Conservation (phyloP, 192 early-diverging fungal genomes). For the Coemansia sp. region DNA sequence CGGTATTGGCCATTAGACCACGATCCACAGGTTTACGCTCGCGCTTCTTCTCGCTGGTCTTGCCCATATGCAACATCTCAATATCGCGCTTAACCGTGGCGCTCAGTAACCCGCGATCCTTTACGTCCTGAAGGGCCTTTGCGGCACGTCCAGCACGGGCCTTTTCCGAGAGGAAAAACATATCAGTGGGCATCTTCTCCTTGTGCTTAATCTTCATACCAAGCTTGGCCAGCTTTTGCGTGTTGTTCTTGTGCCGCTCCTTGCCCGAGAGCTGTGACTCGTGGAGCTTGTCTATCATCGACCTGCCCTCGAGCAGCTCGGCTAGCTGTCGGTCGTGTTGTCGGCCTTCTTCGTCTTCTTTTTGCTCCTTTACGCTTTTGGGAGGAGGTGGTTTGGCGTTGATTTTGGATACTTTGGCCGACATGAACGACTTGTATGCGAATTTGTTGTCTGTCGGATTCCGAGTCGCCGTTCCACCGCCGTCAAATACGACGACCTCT, state of each 20-base stretch:
- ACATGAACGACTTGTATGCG: conserved; percentile 51
- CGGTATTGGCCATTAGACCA: conserved; percentile 29
- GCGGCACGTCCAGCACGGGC: conserved; percentile 19
- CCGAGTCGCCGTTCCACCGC: not conserved
- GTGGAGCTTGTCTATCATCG: conserved; percentile 50
- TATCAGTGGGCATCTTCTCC: conserved; percentile 38
- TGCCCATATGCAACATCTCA: conserved; percentile 35
- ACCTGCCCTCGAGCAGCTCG: conserved; percentile 31
- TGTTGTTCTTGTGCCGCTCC: conserved; percentile 48
- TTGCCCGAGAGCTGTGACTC: conserved; percentile 46
- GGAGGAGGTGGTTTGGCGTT: conserved; percentile 79
- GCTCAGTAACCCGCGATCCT: conserved; percentile 40
- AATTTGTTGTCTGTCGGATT: conserved; percentile 23
- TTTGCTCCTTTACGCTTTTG: conserved; percentile 78
- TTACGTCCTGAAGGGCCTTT: conserved; percentile 37
- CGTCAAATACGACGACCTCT: conserved; percentile 44
- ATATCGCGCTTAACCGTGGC: conserved; percentile 35
- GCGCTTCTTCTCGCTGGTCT: conserved; percentile 7
- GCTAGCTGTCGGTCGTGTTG: conserved; percentile 39
- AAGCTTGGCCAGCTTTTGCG: conserved; percentile 34
- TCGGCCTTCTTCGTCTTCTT: conserved; percentile 53
- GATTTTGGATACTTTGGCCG: conserved; percentile 65
- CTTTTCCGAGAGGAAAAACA: conserved; percentile 21
- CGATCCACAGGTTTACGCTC: conserved; percentile 14
- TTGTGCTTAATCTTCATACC: conserved; percentile 50